These are phyloP conservation scores for Clausena lansium DNA, from an alignment of 345 rosid species.

Conservation along the genomic window DNA sequence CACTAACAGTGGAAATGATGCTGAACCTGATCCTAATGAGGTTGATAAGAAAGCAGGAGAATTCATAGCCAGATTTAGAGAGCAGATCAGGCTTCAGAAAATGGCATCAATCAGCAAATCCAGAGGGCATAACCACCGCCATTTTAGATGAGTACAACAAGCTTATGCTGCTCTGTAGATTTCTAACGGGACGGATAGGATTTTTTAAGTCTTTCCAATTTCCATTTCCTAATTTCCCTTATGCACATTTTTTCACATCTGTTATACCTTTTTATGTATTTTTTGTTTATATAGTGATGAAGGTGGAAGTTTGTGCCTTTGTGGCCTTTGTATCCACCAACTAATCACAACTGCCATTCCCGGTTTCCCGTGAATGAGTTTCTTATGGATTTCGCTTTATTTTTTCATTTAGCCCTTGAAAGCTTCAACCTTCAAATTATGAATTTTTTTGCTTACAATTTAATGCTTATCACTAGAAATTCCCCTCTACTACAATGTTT, in stretches of 20 bases:
- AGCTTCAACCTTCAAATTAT: neutral
- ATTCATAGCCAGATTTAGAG: constrained; percentile 85
- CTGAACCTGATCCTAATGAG: constrained; percentile 45
- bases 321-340: constrained; percentile 8
- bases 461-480: neutral
- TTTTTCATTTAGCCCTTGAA: too few species aligned
- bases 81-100: constrained; percentile 88
- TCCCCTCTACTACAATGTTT: neutral
- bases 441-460: neutral
- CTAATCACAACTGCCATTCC: neutral
- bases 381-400: neutral
- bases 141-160: constrained; percentile 33
- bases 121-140: constrained; percentile 36
- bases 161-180: neutral
- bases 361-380: neutral
- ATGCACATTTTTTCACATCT: neutral
- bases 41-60: constrained; percentile 95
- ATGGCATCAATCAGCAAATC: constrained; percentile 53
- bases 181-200: constrained; percentile 10
- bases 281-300: neutral
- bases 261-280: neutral
- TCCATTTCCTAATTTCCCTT: constrained; percentile 10
- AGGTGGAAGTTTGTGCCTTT: neutral
- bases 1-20: constrained; percentile 30
- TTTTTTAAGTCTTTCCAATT: neutral